Conservation (phyloP, 2,329 filamentous ascomycete genomes). For the Alternaria triticina region DNA sequence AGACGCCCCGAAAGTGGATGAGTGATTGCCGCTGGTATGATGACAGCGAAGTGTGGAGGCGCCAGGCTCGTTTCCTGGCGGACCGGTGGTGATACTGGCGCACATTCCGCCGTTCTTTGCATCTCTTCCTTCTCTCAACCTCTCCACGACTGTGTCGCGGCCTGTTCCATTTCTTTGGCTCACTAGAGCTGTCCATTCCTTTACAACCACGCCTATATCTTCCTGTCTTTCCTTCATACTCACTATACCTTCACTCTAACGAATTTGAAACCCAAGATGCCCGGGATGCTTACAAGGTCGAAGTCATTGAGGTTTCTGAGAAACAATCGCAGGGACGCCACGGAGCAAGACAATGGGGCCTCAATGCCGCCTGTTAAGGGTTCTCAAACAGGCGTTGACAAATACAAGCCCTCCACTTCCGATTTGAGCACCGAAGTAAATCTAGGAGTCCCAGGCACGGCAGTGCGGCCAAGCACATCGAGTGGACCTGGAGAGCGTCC, state of each 20-base stretch:
- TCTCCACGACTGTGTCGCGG: conserved; percentile 22
- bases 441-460: conserved; percentile 39
- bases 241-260: conserved; percentile 37
- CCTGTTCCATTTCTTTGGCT: conserved; percentile 37
- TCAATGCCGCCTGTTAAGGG: conserved; percentile 31
- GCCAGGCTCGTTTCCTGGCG: conserved; percentile 31
- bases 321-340: conserved; percentile 38
- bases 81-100: conserved; percentile 26
- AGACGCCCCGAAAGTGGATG: conserved; percentile 35
- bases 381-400: conserved; percentile 36
- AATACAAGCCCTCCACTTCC: conserved; percentile 40
- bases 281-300: conserved; percentile 47
- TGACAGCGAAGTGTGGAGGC: conserved; percentile 32
- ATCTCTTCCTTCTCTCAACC: conserved; percentile 28
- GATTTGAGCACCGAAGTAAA: conserved; percentile 31
- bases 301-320: conserved; percentile 46
- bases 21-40: conserved; percentile 38
- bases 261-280: conserved; percentile 46
- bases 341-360: conserved; percentile 34
- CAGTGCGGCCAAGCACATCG: conserved; percentile 44
- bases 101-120: conserved; percentile 25
- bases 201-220: conserved; percentile 25
- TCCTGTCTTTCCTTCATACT: conserved; percentile 28
- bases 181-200: conserved; percentile 51
- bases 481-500: conserved; percentile 42